Conservation (phyloP, 2,329 filamentous ascomycete genomes). For the Fusarium palustre region DNA sequence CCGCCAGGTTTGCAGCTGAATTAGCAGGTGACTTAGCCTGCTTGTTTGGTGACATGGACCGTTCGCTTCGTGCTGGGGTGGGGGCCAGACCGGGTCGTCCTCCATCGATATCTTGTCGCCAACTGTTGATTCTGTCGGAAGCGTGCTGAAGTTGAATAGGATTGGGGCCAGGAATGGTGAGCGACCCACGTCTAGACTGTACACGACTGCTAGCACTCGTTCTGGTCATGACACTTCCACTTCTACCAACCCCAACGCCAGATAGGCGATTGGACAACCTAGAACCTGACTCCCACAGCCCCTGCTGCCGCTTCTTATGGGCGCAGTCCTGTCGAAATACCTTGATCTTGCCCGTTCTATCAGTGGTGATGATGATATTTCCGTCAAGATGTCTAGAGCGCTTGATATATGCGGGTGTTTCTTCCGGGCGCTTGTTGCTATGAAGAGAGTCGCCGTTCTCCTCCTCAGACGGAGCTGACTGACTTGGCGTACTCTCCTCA, state of each 20-base stretch:
- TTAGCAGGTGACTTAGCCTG: slow-evolving; percentile 52
- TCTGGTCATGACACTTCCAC: slow-evolving; percentile 66
- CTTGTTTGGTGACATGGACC: slow-evolving; percentile 68
- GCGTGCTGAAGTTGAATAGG: slow-evolving; percentile 50
- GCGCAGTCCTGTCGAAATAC: slow-evolving; percentile 97
- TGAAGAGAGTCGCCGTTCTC: slow-evolving; percentile 52
- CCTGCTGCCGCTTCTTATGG: slow-evolving; percentile 78
- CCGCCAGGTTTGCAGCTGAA: slow-evolving; percentile 56
- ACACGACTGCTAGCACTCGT: slow-evolving; percentile 62
- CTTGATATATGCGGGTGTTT: slow-evolving; percentile 81
- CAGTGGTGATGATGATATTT: slow-evolving; percentile 92
- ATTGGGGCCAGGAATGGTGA: slow-evolving; percentile 54
- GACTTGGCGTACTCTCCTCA: slow-evolving; percentile 67
- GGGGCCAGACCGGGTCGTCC: slow-evolving; percentile 54
- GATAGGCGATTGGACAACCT: slow-evolving; percentile 77
- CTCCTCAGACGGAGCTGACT: slow-evolving; percentile 54
- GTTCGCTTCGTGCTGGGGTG: slow-evolving; percentile 61
- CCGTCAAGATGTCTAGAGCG: slow-evolving; percentile 81
- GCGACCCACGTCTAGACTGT: slow-evolving; percentile 66
- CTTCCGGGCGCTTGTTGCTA: slow-evolving; percentile 64
- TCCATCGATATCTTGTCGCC: slow-evolving; percentile 76
- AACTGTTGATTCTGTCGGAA: slow-evolving; percentile 85
- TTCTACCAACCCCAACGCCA: slow-evolving; percentile 70
- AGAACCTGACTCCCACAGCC: slow-evolving; percentile 82
- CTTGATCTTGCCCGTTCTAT: slow-evolving; percentile 89